These are phyloP conservation scores for Aspergillus aculeatus DNA, from an alignment of 2,329 filamentous ascomycete genomes.

Conservation along the genomic window DNA sequence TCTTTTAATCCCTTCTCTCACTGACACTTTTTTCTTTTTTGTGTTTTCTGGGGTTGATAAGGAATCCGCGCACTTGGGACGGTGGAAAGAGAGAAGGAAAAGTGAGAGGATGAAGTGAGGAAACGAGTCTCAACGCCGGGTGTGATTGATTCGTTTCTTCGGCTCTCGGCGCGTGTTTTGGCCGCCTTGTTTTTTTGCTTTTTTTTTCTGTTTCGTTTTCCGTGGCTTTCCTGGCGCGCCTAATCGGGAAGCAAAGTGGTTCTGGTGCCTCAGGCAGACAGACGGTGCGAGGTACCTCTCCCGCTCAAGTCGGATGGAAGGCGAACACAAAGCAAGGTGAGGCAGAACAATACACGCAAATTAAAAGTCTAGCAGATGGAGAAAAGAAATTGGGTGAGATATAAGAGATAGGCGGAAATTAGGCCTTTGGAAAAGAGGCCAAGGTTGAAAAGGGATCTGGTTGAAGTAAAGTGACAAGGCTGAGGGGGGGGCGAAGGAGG, in stretches of 20 bases:
- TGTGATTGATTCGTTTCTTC: constrained; percentile 15
- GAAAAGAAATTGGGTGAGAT: constrained; percentile 26
- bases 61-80: constrained; percentile 21
- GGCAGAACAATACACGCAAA: constrained; percentile 11
- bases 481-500: constrained; percentile 17
- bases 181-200: constrained; percentile 12
- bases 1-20: constrained; percentile 12
- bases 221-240: constrained; percentile 13
- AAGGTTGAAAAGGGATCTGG: constrained; percentile 9
- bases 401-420: constrained; percentile 25
- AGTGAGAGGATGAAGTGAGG: constrained; percentile 9
- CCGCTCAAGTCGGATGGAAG: not conserved
- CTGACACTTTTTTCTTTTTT: constrained; percentile 7
- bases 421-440: constrained; percentile 14
- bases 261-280: constrained; percentile 6
- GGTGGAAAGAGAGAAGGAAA: constrained; percentile 22
- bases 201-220: constrained; percentile 4
- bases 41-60: constrained; percentile 17
- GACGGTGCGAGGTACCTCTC: constrained; percentile 3
- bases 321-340: not conserved
- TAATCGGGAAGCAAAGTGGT: not conserved
- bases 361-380: constrained; percentile 12
- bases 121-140: constrained; percentile 25
- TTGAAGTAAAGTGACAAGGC: constrained; percentile 8
- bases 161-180: constrained; percentile 22